These are phyloP conservation scores for Thraustotheca clavata DNA, from an alignment of 352 stramenopile species.

Conservation along the genomic window DNA sequence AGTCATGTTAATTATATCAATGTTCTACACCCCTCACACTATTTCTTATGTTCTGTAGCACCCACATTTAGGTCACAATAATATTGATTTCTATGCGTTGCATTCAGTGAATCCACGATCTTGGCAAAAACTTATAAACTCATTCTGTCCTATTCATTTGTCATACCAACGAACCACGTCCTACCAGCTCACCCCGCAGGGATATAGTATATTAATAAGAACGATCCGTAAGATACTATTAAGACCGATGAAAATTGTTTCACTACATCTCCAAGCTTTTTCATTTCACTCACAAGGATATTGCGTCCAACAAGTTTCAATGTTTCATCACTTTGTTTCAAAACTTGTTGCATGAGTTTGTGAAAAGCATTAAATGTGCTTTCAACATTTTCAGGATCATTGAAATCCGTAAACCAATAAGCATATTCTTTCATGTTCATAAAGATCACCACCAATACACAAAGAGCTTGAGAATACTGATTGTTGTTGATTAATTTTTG, in stretches of 20 bases:
- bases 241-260: conserved; percentile 8
- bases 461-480: conserved; percentile 12
- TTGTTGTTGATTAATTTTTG: conserved; percentile 14
- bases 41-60: too few relatives aligned
- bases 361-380: conserved; percentile 11
- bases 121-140: too few relatives aligned
- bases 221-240: too few relatives aligned
- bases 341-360: conserved; percentile 8
- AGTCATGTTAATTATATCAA: too few relatives aligned
- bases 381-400: conserved; percentile 11
- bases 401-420: conserved; percentile 14
- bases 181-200: too few relatives aligned
- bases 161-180: too few relatives aligned
- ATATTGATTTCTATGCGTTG: too few relatives aligned
- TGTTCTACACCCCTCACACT: too few relatives aligned
- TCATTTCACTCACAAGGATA: background rate
- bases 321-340: conserved; percentile 12
- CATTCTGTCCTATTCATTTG: too few relatives aligned
- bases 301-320: conserved; percentile 10
- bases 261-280: conserved; percentile 8
- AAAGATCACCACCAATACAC: conserved; percentile 3
- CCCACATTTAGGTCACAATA: too few relatives aligned
- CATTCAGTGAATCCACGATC: too few relatives aligned
- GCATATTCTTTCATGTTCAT: conserved; percentile 19
- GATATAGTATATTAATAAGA: too few relatives aligned